Conservation (phyloP, 345 rosid genomes). For the Geranium brycei region DNA sequence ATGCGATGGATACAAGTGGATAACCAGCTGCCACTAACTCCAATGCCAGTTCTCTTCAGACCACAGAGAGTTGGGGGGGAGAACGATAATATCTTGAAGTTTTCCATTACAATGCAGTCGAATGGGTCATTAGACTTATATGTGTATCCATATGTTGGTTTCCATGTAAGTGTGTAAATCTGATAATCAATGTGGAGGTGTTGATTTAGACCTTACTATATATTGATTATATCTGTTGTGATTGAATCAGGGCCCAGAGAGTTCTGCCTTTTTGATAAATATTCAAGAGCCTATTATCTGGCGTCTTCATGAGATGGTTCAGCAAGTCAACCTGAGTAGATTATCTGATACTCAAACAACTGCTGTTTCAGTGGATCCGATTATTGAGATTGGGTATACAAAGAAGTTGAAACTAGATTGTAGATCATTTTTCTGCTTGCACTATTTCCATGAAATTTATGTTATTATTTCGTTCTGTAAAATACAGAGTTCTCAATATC, state of each 20-base stretch:
- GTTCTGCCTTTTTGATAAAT: constrained; percentile 70
- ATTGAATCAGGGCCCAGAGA: constrained; percentile 57
- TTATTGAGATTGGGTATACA: constrained; percentile 81
- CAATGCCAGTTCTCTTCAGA: constrained; percentile 92
- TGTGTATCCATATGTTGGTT: constrained; percentile 80
- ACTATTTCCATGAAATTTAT: too few relatives aligned
- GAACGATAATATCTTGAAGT: constrained; percentile 55
- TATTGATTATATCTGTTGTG: background rate
- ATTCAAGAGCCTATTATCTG: constrained; percentile 96
- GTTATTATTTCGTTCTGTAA: background rate
- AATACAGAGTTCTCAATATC: constrained; percentile 63
- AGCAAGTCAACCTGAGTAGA: constrained; percentile 66
- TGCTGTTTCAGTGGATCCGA: constrained; percentile 92
- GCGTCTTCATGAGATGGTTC: constrained; percentile 98
- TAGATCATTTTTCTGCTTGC: constrained; percentile 5
- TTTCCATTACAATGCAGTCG: constrained; percentile 66
- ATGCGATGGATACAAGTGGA: constrained; percentile 84
- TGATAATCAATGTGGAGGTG: background rate
- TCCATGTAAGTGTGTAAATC: constrained; percentile 39
- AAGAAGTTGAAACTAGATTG: constrained; percentile 2
- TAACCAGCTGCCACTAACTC: constrained; percentile 88
- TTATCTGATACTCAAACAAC: constrained; percentile 47
- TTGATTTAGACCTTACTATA: background rate
- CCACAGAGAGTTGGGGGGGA: constrained; percentile 73
- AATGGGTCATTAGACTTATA: constrained; percentile 69